phyloP scores from a whole-genome alignment of 352 stramenopile species.

The Pythium diclinum region DNA sequence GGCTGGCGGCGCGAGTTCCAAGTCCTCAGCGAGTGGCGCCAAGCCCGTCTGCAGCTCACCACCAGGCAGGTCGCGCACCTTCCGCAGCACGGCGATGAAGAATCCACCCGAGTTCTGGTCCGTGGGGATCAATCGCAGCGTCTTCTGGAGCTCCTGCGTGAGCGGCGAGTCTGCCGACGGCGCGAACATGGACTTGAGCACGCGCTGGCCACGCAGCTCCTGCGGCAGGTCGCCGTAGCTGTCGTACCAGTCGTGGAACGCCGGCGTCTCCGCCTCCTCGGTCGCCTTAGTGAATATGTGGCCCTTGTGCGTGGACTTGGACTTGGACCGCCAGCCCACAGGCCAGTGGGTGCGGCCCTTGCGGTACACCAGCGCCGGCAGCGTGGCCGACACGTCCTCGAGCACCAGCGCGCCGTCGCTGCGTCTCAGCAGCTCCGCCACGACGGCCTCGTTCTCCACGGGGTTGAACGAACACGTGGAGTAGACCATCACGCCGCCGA shows the following conservation, averaged over 20 bases:
- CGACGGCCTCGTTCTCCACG: slow-evolving; percentile 98
- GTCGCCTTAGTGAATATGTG: slow-evolving; percentile 49
- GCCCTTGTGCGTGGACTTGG: slow-evolving; percentile 79
- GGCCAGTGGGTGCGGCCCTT: slow-evolving; percentile 58
- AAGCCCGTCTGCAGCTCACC: slow-evolving; percentile 48
- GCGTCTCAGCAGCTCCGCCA: slow-evolving; percentile 91
- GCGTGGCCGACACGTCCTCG: slow-evolving; percentile 70
- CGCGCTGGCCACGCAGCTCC: slow-evolving; percentile 61
- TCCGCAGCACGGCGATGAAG: slow-evolving; percentile 96
- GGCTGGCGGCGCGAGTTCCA: slow-evolving; percentile 38
- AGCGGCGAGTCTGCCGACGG: slow-evolving; percentile 35
- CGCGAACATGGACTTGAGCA: slow-evolving; percentile 86
- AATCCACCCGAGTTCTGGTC: slow-evolving; percentile 99
- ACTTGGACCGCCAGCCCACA: slow-evolving; percentile 87
- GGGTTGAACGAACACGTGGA: slow-evolving; percentile 98
- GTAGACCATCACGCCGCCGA: slow-evolving; percentile 93
- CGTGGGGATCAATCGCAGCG: slow-evolving; percentile 94
- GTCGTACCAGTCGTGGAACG: slow-evolving; percentile 78
- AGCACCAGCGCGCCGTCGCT: slow-evolving; percentile 87
- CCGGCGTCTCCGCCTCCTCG: slow-evolving; percentile 11
- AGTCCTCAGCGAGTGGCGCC: slow-evolving; percentile 39
- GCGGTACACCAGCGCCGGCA: slow-evolving; percentile 56
- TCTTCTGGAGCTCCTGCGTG: slow-evolving; percentile 75
- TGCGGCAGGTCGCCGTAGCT: slow-evolving; percentile 53
- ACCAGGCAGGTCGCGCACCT: slow-evolving; percentile 61